Conservation (phyloP, 352 stramenopile genomes). For the Pythium sp. region DNA sequence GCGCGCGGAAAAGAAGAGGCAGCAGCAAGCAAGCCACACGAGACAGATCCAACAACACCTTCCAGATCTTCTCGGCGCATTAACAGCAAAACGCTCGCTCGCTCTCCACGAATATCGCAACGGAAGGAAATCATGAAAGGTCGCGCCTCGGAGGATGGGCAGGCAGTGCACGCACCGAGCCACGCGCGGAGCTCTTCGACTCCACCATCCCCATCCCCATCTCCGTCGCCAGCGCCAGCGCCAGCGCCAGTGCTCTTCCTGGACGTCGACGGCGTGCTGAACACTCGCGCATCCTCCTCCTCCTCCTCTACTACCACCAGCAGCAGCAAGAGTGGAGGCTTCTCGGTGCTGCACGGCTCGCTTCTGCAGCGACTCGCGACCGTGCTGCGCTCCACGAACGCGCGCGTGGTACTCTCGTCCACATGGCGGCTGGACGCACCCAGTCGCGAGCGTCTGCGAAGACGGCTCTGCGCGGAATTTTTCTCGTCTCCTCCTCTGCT, state of each 20-base stretch:
- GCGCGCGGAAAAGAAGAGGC: not conserved
- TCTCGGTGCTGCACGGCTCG: conserved; percentile 7
- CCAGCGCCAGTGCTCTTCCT: conserved; percentile 3
- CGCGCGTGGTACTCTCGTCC: conserved; percentile 2
- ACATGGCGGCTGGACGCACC: conserved; percentile 6
- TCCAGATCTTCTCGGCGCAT: not conserved
- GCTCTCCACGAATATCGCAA: too few relatives aligned
- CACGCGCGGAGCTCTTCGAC: not conserved
- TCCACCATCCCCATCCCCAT: not conserved
- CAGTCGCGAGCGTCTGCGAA: not conserved
- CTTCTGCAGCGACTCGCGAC: conserved; percentile 1
- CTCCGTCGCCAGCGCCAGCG: not conserved
- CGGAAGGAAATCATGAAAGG: too few relatives aligned
- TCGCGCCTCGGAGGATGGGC: too few relatives aligned
- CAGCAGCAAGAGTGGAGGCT: not conserved
- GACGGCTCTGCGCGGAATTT: conserved; percentile 6
- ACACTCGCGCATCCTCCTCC: not conserved
- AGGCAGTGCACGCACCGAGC: not conserved
- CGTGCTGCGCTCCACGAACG: not conserved
- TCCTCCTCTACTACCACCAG: not conserved
- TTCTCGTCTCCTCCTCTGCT: not conserved
- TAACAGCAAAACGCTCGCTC: not conserved
- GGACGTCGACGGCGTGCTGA: conserved; percentile 6
- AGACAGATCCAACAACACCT: not conserved
- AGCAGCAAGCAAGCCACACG: not conserved